Conservation (phyloP, 1,284 basidiomycete species). For the Ceratobasidium sp. region DNA sequence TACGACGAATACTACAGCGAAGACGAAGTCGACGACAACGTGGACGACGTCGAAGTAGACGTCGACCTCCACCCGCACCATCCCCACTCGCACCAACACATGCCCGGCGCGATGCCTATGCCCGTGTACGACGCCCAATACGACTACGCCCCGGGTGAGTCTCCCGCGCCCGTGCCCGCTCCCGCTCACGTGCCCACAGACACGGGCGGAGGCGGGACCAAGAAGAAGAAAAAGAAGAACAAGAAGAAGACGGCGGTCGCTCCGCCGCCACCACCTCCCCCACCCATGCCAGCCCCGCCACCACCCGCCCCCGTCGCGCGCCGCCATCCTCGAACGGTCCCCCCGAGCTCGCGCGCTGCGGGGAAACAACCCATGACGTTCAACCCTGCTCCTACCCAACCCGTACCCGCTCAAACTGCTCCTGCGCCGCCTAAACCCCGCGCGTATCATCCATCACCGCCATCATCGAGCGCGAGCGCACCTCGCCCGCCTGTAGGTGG, state of each 20-base stretch:
- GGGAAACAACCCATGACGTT: conserved; percentile 83
- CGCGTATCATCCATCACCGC: conserved; percentile 75
- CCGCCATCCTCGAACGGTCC: conserved; percentile 56
- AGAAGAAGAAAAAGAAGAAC: conserved; percentile 58
- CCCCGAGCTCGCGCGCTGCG: conserved; percentile 75
- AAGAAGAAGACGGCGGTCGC: conserved; percentile 55
- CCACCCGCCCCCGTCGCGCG: conserved; percentile 54
- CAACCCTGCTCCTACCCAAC: conserved; percentile 52
- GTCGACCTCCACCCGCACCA: conserved; percentile 54
- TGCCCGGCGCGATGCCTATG: conserved; percentile 2
- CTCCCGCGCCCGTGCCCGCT: conserved; percentile 18
- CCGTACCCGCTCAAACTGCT: conserved; percentile 57
- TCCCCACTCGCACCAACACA: not conserved
- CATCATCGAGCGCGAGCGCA: conserved; percentile 72
- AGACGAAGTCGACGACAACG: conserved; percentile 62
- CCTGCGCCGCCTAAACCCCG: conserved; percentile 60
- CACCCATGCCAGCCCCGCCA: conserved; percentile 51
- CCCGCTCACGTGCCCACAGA: conserved; percentile 34
- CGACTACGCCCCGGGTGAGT: conserved; percentile 34
- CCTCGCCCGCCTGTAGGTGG: conserved; percentile 51
- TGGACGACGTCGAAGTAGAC: conserved; percentile 61
- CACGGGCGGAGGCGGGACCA: conserved; percentile 36
- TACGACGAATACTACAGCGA: conserved; percentile 65
- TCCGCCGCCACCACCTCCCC: conserved; percentile 50
- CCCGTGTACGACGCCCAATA: conserved; percentile 40